A percentile compares a stretch with the other conserved stretches of the same genome.
Conservation (phyloP, 176 grass and related monocot species). For the Phoenix roebelenii region DNA sequence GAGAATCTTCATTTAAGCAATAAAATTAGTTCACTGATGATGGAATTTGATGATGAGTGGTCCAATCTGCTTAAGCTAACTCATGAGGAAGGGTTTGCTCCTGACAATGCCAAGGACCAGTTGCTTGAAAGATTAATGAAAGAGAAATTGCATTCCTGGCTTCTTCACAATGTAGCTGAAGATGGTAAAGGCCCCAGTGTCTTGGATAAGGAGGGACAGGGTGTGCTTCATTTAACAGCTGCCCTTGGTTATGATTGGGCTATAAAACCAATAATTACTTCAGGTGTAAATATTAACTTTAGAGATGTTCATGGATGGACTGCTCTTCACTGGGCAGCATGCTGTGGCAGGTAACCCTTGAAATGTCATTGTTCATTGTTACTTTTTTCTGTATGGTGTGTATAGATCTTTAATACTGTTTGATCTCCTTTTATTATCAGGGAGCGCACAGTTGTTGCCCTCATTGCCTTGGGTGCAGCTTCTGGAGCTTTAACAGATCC, state of each 20-base stretch:
- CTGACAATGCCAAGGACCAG: slow-evolving; percentile 33
- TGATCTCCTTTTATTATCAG: slow-evolving; percentile 35
- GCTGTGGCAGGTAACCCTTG: slow-evolving; percentile 51
- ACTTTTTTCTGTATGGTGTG: no score
- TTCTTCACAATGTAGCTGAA: slow-evolving; percentile 70
- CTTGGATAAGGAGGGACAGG: slow-evolving; percentile 89
- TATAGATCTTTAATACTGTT: neutral
- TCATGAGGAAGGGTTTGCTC: slow-evolving; percentile 35
- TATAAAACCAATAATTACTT: slow-evolving; percentile 66
- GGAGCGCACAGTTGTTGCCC: slow-evolving; percentile 53
- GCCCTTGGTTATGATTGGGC: slow-evolving; percentile 98
- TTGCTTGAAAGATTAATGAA: slow-evolving; percentile 66
- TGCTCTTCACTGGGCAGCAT: slow-evolving; percentile 98
- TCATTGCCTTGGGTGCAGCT: slow-evolving; percentile 68
- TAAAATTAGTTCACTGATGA: slow-evolving; percentile 76
- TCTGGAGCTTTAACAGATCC: slow-evolving; percentile 82
- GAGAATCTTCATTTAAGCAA: slow-evolving; percentile 54
- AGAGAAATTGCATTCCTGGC: slow-evolving; percentile 79
- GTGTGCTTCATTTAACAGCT: slow-evolving; percentile 83
- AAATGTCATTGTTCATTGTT: no score
- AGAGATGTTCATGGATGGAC: slow-evolving; percentile 97
- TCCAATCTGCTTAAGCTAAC: slow-evolving; percentile 62
- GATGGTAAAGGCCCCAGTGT: slow-evolving; percentile 87
- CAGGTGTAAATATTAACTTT: slow-evolving; percentile 91
- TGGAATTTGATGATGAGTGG: slow-evolving; percentile 45